These are phyloP conservation scores for Wilhelminamyces savonicus DNA, from an alignment of 805 yeast species.

Conservation along the genomic window DNA sequence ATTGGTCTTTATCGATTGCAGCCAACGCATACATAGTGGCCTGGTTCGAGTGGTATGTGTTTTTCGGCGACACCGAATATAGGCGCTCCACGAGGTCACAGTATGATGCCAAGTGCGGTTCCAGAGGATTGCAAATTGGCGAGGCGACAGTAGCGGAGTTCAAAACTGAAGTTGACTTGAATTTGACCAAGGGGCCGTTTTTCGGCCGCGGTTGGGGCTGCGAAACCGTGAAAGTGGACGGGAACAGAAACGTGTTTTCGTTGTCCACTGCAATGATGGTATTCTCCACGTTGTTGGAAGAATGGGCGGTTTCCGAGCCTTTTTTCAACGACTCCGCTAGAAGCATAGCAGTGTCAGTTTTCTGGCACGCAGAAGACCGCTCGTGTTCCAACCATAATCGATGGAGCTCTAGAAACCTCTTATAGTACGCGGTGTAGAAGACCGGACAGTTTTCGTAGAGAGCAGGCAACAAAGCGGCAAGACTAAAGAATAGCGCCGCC, in stretches of 20 bases:
- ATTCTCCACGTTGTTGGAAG: slow-evolving; percentile 8
- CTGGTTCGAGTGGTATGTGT: slow-evolving; percentile 28
- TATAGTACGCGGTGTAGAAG: slow-evolving; percentile 12
- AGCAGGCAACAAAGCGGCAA: too few relatives aligned
- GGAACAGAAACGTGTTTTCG: slow-evolving; percentile 7
- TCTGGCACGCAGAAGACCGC: too few relatives aligned
- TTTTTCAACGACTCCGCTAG: too few relatives aligned
- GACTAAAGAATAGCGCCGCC: too few relatives aligned
- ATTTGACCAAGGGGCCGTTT: background rate
- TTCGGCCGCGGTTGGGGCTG: background rate
- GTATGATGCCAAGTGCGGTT: slow-evolving; percentile 12
- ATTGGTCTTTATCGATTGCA: too few relatives aligned
- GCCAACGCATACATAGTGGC: slow-evolving; percentile 16
- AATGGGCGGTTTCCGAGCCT: too few relatives aligned
- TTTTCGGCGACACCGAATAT: slow-evolving; percentile 35
- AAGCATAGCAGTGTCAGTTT: too few relatives aligned
- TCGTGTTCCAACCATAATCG: too few relatives aligned
- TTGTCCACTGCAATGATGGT: slow-evolving; percentile 5
- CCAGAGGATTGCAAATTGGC: background rate
- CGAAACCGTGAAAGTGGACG: background rate
- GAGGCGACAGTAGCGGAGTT: background rate
- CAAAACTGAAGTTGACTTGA: slow-evolving; percentile 1
- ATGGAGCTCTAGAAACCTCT: too few relatives aligned
- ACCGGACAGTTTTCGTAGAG: slow-evolving; percentile 10
- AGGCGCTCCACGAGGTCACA: slow-evolving; percentile 26